Evolutionary conservation across 2,329 filamentous ascomycete genomes (phyloP), one percentile per base, ranked within the genome.

Genomic region (Chrysosporium keratinophilum): DNA sequence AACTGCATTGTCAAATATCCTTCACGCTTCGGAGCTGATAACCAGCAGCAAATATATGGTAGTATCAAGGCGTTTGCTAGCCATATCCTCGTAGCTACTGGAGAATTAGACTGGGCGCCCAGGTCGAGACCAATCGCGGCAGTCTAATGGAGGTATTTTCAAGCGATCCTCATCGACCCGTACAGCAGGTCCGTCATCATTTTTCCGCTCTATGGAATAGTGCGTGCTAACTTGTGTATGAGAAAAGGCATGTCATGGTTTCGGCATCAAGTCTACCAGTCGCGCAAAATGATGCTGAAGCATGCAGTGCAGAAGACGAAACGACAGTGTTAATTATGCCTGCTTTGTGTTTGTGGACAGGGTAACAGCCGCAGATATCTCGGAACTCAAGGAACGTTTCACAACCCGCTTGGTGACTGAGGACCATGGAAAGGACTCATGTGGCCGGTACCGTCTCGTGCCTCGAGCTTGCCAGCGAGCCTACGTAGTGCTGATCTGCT

Each of bases 231-330:
- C 44, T 9, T 14, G 4, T 34, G 19, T 15, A 6, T n/a, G 15
- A 44, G 4, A 7, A 39, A n/a, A 44, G 91, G 85, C 83, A 79
- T 69, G 77, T 96, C 60, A 95, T 93, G 82, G 79, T 96, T 46
- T 94, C 88, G 5, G 91, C 91, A 47, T 93, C 86, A 59, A 90
- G 96, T 71, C 93, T 96, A 58, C 86, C 87, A n/a, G 82, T 87
- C 1, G 12, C 37, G 3, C 37, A 50, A 14, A 19, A 37, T 6
- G 88, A 89, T 20, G 71, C 77, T 41, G 73, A 78, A 63, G 76
- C 78, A 63, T 77, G 73, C 54, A 60, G 28, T 17, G 3, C 35
- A 34, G 5, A 45, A 20, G 55, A 74, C 61, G 71, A 87, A 5
- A 95, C 90, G 2, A 87, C 81, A 5, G 81, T 93, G 17, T 77